Evolutionary conservation across 176 grass and related monocot species (phyloP), one percentile per base, ranked within the genome.

Genomic region (Tillandsia leiboldiana): DNA sequence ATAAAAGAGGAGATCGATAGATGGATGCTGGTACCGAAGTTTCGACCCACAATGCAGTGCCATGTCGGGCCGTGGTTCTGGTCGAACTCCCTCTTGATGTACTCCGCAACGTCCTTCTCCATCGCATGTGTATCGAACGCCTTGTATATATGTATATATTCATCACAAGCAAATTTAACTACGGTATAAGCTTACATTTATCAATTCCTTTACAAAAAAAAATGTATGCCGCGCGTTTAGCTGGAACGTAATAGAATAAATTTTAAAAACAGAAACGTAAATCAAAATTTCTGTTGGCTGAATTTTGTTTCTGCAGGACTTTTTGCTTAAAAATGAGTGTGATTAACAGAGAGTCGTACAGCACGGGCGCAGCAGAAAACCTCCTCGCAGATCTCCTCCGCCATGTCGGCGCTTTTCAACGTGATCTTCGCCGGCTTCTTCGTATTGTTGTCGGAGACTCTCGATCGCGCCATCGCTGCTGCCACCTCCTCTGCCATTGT

Each of bases 51-150:
- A 61, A 99, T 99, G 84, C 94, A 99, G 83, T 99, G 94, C 94
- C 94, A 99, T 22, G 90, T 93, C 11, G 87, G 87, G 14, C 90
- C 94, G 75, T 99, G 85, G 69, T 87, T 89, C 69, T 83, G 83
- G 80, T 99, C 94, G 81, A 99, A 99, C 82, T 99, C 94, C 90
- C 90, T 99, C 76, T 99, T 99, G 72, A 99, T 99, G 85, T 90
- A 88, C 80, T 99, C 94, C 8, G 94, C 94, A 69, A 99, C 82
- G 70, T 93, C 94, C 87, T 99, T 99, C 84, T 93, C 94, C 84
- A 99, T 82, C 59, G 68, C 50, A 67, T 90, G 70, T 82, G 90
- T 86, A 70, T 99, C 94, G 73, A 93, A 99, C 64, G 89, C 90
- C 94, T 99, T 42, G 6, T 33, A 6, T 33, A 33, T 33, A 33